Base-by-base conservation (phyloP, 108 stramenopile species). In the Nitzschia sp. region DNA sequence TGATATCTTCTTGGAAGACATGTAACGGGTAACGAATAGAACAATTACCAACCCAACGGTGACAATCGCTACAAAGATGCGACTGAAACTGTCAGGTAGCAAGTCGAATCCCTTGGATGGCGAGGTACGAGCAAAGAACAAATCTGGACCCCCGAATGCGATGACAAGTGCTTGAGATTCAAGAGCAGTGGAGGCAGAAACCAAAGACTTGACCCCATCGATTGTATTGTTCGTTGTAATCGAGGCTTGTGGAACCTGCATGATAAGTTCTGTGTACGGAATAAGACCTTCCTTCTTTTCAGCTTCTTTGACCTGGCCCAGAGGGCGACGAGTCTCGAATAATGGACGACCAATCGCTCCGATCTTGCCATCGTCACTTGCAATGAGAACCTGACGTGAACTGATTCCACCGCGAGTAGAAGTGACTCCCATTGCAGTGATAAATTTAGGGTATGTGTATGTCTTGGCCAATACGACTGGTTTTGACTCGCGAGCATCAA, bases 311-410 rank as follows among this genome's bases (percentile, higher is more conserved):
- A 85, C 67, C 25, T 91, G 86, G 6, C 87, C 90, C 55, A 80
- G 63, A 17, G 96, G 98, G 29, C 98, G 82, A 51, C 98, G 89
- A 8, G 98, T 95, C 53, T 97, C 95, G 22, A 98, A 56, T 50
- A 95, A 57, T 41, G 85, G 82, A 26, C 90, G 75, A 54, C 84
- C 82, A 11, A 95, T 66, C 3, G 74, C 60, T 63, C 73, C 70
- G n/a, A 97, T 74, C 60, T 94, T 82, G 3, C 88, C 94, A 43
- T 89, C 96, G 42, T 77, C 76, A 42, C 82, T 86, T 37, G 93
- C 87, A 65, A 96, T 57, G 51, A 98, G 50, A 19, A 97, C 78
- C 51, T 91, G 85, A 42, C 87, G 92, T 17, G 82, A 72, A 42
- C 96, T 93, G 53, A 98, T 96, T 19, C 96, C 97, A n/a, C 84